Evolutionary conservation across 345 rosid genomes (phyloP), one percentile per base, ranked within the genome.

Genomic region (Noccaea bulbosa): DNA sequence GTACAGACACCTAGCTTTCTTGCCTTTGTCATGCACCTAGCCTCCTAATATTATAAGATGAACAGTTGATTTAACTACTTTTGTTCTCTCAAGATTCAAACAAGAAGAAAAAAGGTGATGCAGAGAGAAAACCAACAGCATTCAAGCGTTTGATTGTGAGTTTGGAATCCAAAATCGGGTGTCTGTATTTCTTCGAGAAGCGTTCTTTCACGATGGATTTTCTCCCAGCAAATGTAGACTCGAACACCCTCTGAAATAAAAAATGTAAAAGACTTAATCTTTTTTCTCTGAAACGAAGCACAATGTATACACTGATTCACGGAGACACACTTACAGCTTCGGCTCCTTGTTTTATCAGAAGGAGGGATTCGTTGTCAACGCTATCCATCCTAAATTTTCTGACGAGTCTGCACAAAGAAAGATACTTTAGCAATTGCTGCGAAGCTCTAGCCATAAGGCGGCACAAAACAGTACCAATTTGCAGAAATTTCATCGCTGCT

Each of bases 21-120:
- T 24, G 98, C 97, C 78, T 95, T 95, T 6, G 98, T 87, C 96
- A 85, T 85, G 79, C 98, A 92, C 78, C 98, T 80, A n/a, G 98
- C 94, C 62, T 84, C 99, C 99, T 92, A 81, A 81, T 80, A 81
- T 57, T 55, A 59, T 39, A 5, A 32, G 44, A 35, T 7, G 22
- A 62, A 50, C 12, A 43, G 3, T 45, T 4, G 0, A 3, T 17
- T 40, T 20, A 20, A 20, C 16, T 30, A 62, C 20, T 27, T 38
- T 71, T 38, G 62, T 8, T 37, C 7, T 15, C 4, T 41, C 24
- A 17, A 27, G 15, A 39, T 16, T 8, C 12, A 49, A 12, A 14
- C 10, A 60, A 71, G 35, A 12, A 16, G 59, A 44, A 34, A 34
- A 49, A 51, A 44, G 7, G 51, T 17, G 11, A 20, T 20, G 33